phyloP scores from a whole-genome alignment of 345 rosid species.

The Garcia nutans region DNA sequence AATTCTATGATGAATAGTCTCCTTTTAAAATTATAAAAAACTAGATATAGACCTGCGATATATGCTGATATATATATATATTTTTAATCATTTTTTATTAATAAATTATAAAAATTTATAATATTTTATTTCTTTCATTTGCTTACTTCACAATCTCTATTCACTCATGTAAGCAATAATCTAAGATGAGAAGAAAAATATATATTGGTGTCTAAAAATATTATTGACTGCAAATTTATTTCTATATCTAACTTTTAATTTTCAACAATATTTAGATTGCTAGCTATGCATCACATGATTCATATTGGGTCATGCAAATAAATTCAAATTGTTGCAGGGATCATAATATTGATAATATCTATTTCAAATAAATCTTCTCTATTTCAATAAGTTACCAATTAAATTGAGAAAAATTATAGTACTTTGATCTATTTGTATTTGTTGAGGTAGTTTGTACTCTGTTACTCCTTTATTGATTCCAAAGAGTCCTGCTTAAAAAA shows the following conservation, averaged over 20 bases:
- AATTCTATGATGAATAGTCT: no score
- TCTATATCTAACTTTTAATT: background rate
- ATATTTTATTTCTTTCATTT: no score
- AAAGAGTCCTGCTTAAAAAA: conserved; percentile 24
- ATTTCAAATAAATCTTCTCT: background rate
- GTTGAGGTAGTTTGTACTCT: background rate
- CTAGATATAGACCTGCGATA: no score
- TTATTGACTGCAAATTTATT: background rate
- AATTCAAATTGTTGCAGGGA: background rate
- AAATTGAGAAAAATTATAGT: conserved; percentile 15
- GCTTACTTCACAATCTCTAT: no score
- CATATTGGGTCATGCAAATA: background rate
- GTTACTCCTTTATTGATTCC: background rate
- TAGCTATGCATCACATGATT: background rate
- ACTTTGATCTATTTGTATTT: conserved; percentile 37
- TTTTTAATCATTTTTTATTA: no score
- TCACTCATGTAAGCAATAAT: background rate
- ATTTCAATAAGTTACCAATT: background rate
- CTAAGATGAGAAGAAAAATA: no score
- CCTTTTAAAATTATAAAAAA: no score
- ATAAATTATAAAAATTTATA: no score
- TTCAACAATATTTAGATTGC: background rate
- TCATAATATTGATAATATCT: background rate
- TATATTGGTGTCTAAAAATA: background rate
- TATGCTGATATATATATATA: no score